phyloP scores from a whole-genome alignment of 2,329 filamentous ascomycete genomes.

The Ophiostoma tasmaniense region DNA sequence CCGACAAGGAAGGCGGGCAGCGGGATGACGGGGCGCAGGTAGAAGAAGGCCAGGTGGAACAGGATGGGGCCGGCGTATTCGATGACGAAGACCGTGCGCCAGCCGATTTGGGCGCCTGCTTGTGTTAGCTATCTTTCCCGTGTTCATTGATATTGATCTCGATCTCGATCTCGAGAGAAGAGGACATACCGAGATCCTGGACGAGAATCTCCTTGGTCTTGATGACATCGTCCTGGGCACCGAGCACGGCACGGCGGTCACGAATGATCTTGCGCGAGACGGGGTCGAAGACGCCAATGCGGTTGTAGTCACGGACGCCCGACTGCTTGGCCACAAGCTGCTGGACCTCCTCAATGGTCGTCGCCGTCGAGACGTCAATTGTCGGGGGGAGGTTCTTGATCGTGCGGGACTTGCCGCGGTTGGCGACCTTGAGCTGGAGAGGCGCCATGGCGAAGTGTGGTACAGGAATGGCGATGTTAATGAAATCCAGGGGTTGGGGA shows the following conservation, averaged over 20 bases:
- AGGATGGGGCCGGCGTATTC: constrained; percentile 90
- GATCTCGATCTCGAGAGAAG: neutral
- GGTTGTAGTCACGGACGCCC: constrained; percentile 49
- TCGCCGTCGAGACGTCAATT: constrained; percentile 40
- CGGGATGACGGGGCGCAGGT: constrained; percentile 64
- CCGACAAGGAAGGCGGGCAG: constrained; percentile 23
- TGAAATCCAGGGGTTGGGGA: neutral
- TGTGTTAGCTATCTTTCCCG: neutral
- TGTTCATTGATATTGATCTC: neutral
- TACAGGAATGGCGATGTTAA: neutral
- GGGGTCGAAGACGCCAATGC: constrained; percentile 54
- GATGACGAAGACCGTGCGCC: constrained; percentile 89
- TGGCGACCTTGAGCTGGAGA: constrained; percentile 36
- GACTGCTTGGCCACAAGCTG: constrained; percentile 42
- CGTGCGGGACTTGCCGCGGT: constrained; percentile 40
- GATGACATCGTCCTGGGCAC: constrained; percentile 40
- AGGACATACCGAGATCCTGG: constrained; percentile 75
- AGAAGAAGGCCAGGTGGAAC: constrained; percentile 69
- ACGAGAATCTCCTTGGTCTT: constrained; percentile 59
- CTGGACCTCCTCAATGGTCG: constrained; percentile 55
- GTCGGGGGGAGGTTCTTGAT: constrained; percentile 46
- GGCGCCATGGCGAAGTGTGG: constrained; percentile 16
- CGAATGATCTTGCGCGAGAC: constrained; percentile 54
- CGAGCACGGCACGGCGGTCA: constrained; percentile 48
- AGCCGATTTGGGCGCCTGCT: constrained; percentile 76